Evolutionary conservation across 257 asterid species (phyloP).

Genomic region (Nicotiana sylvestris): DNA sequence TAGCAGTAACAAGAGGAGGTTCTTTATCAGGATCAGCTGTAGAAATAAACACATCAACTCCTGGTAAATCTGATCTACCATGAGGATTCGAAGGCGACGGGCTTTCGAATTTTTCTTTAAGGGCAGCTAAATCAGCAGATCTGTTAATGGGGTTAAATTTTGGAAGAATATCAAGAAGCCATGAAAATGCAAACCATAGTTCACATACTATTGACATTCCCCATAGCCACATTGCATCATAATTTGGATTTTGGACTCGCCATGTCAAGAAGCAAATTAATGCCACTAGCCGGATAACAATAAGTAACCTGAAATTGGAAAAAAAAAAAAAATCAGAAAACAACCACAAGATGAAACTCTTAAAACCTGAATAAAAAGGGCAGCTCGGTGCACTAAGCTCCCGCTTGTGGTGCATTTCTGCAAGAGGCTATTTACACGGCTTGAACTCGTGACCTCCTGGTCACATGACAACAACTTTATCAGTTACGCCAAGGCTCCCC

Average conservation of each 20-base stretch:
- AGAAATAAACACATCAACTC: slow-evolving; percentile 80
- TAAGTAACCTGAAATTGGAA: slow-evolving; percentile 49
- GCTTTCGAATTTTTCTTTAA: slow-evolving; percentile 72
- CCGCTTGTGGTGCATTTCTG: too few relatives aligned
- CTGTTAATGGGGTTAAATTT: slow-evolving; percentile 90
- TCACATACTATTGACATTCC: slow-evolving; percentile 79
- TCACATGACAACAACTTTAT: too few relatives aligned
- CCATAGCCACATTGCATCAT: slow-evolving; percentile 91
- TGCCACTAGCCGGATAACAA: slow-evolving; percentile 52
- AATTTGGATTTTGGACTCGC: slow-evolving; percentile 70
- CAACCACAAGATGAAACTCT: too few relatives aligned
- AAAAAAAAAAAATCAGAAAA: background rate
- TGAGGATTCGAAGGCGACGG: slow-evolving; percentile 54
- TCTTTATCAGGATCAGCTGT: slow-evolving; percentile 97
- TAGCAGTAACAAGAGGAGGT: slow-evolving; percentile 87
- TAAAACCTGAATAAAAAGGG: too few relatives aligned
- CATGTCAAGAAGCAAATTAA: slow-evolving; percentile 57
- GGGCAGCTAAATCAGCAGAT: slow-evolving; percentile 62
- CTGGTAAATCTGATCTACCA: slow-evolving; percentile 93
- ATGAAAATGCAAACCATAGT: slow-evolving; percentile 92
- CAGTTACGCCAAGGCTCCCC: too few relatives aligned
- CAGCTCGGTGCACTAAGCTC: too few relatives aligned
- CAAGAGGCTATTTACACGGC: too few relatives aligned
- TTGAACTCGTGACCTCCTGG: too few relatives aligned
- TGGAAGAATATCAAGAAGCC: slow-evolving; percentile 91